Evolutionary conservation across 495 filamentous ascomycete species (phyloP).

Genomic region (Penicillium fimorum): DNA sequence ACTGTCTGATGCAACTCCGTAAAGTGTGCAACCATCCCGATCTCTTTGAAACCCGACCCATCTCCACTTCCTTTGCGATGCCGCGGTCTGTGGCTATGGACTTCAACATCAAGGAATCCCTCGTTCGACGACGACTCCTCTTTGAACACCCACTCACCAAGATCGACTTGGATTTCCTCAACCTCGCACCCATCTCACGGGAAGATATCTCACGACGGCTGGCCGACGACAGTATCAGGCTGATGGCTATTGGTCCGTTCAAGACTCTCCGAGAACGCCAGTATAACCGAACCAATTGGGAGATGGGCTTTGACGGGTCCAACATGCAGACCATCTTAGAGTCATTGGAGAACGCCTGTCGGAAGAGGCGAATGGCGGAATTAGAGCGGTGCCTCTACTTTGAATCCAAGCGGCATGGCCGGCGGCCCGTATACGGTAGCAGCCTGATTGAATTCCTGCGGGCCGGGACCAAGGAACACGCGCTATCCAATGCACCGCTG

Average conservation of each 20-base stretch:
- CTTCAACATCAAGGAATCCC: conserved; percentile 71
- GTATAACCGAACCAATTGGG: conserved; percentile 57
- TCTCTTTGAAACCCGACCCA: conserved; percentile 95
- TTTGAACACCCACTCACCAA: conserved; percentile 61
- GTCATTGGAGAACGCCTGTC: conserved; percentile 67
- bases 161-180: conserved; percentile 75
- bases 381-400: conserved; percentile 77
- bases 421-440: conserved; percentile 76
- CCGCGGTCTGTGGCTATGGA: conserved; percentile 74
- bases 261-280: conserved; percentile 63
- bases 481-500: conserved; percentile 38
- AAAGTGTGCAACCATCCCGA: conserved; percentile 99
- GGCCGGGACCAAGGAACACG: conserved; percentile 53
- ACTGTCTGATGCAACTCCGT: conserved; percentile 95
- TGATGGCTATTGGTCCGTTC: conserved; percentile 62
- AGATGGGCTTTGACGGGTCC: conserved; percentile 59
- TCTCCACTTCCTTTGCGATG: conserved; percentile 96
- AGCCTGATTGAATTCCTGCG: conserved; percentile 70
- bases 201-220: conserved; percentile 63
- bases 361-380: conserved; percentile 72
- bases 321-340: conserved; percentile 66
- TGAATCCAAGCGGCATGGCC: conserved; percentile 76
- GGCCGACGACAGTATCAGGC: conserved; percentile 58
- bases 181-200: conserved; percentile 71
- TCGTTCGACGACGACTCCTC: conserved; percentile 67